Conservation (phyloP, 495 filamentous ascomycete genomes). For the Trichoderma gamsii region DNA sequence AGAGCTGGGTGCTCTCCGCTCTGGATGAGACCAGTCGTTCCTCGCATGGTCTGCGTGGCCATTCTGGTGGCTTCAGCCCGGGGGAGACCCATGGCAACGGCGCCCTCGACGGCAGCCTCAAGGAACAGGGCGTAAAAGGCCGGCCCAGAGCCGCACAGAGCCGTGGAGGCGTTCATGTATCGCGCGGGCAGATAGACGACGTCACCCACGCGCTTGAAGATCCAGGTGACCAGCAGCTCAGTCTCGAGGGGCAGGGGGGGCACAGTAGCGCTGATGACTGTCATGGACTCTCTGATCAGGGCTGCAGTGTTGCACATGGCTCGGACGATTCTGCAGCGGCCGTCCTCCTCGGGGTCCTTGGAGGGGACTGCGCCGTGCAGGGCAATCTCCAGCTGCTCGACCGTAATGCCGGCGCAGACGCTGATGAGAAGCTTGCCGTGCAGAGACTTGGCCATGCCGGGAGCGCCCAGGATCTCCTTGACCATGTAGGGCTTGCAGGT, state of each 20-base stretch:
- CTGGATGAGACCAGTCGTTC: constrained; percentile 64
- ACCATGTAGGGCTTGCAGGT: constrained; percentile 76
- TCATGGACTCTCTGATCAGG: constrained; percentile 72
- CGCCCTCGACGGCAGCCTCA: constrained; percentile 71
- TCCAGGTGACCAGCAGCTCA: constrained; percentile 61
- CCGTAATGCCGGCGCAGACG: constrained; percentile 76
- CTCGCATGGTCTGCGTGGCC: constrained; percentile 73
- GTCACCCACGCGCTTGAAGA: constrained; percentile 66
- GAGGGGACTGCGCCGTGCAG: constrained; percentile 42
- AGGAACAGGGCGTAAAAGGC: constrained; percentile 75
- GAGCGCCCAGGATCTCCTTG: constrained; percentile 53
- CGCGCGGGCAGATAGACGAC: constrained; percentile 57
- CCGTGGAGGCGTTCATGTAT: constrained; percentile 69
- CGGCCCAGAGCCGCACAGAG: constrained; percentile 71
- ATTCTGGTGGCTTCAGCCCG: constrained; percentile 69
- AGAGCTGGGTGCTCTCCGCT: constrained; percentile 72
- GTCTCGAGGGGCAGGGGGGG: constrained; percentile 50
- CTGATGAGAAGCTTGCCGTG: constrained; percentile 74
- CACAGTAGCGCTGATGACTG: constrained; percentile 59
- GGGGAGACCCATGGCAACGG: constrained; percentile 74
- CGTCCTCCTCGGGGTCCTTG: constrained; percentile 32
- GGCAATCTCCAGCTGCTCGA: constrained; percentile 53
- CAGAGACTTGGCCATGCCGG: constrained; percentile 64
- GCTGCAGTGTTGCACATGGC: constrained; percentile 75
- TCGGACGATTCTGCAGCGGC: constrained; percentile 56